A percentile compares a stretch with the other conserved stretches of the same genome.
Evolutionary conservation across 441 rosid genomes (phyloP).

Genomic region (Adansonia grandidieri): DNA sequence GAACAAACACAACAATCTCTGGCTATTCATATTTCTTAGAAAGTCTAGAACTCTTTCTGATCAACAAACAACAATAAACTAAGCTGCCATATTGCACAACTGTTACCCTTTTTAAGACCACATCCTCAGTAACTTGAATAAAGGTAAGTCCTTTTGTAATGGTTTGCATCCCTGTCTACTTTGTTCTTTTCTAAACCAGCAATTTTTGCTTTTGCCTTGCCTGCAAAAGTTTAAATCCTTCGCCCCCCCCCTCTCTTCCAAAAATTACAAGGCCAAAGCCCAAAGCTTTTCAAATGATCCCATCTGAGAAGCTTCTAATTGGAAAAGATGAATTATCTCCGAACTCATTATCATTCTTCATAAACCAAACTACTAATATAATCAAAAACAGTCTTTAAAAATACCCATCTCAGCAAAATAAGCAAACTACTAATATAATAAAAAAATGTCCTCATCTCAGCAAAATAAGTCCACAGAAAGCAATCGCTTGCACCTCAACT

Average conservation of each 20-base stretch:
- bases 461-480: slow-evolving; percentile 9
- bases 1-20: background rate
- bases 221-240: background rate
- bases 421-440: background rate
- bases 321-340: background rate
- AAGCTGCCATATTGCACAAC: background rate
- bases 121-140: background rate
- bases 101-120: background rate
- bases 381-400: background rate
- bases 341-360: background rate
- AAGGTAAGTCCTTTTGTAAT: background rate
- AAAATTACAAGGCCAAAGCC: background rate
- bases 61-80: slow-evolving; percentile 6
- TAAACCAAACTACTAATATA: background rate
- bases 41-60: background rate
- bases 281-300: background rate
- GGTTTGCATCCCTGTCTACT: background rate
- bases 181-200: background rate
- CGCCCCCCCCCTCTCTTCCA: background rate
- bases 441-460: background rate
- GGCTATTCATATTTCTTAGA: no score
- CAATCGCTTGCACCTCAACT: background rate
- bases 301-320: background rate
- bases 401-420: slow-evolving; percentile 6
- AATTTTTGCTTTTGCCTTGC: background rate